A percentile compares a stretch with the other conserved stretches of the same genome.
These are phyloP conservation scores for Ramularia collo-cygni DNA, from an alignment of 2,329 filamentous ascomycete genomes.

Conservation along the genomic window DNA sequence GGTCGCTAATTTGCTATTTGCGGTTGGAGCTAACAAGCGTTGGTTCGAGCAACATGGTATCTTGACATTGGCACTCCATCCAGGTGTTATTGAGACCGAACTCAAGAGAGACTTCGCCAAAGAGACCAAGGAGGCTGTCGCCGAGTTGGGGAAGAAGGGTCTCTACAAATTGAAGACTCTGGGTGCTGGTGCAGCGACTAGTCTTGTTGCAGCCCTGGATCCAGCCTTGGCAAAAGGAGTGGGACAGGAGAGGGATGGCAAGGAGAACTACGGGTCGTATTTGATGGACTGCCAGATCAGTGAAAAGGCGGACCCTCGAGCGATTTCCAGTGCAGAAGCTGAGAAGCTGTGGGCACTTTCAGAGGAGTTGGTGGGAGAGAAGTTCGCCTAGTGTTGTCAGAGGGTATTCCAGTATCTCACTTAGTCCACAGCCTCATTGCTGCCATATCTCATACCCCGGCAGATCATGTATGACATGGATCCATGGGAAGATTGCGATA, in stretches of 20 bases:
- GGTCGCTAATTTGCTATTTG: constrained; percentile 32
- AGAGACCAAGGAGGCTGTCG: neutral
- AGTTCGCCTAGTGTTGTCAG: too few relatives aligned
- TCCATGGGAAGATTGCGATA: too few relatives aligned
- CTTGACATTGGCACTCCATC: constrained; percentile 10
- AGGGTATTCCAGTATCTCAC: too few relatives aligned
- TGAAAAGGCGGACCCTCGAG: constrained; percentile 16
- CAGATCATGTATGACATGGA: too few relatives aligned
- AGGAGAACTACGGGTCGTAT: constrained; percentile 3
- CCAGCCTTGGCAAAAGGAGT: neutral
- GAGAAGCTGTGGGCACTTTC: too few relatives aligned
- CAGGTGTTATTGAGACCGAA: constrained; percentile 16
- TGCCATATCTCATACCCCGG: too few relatives aligned
- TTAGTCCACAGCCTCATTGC: too few relatives aligned
- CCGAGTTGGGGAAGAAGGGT: neutral
- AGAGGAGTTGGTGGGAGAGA: too few relatives aligned
- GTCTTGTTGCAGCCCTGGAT: constrained; percentile 3
- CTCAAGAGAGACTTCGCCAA: constrained; percentile 2
- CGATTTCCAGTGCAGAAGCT: constrained; percentile 30
- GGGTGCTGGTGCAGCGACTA: constrained; percentile 4
- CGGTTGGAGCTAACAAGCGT: constrained; percentile 22
- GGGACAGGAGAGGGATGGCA: constrained; percentile 1
- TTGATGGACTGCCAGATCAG: constrained; percentile 27
- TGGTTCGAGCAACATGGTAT: constrained; percentile 21
- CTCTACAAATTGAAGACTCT: too few relatives aligned